phyloP scores from a whole-genome alignment of 495 filamentous ascomycete species.

The Cryomyces minteri region DNA sequence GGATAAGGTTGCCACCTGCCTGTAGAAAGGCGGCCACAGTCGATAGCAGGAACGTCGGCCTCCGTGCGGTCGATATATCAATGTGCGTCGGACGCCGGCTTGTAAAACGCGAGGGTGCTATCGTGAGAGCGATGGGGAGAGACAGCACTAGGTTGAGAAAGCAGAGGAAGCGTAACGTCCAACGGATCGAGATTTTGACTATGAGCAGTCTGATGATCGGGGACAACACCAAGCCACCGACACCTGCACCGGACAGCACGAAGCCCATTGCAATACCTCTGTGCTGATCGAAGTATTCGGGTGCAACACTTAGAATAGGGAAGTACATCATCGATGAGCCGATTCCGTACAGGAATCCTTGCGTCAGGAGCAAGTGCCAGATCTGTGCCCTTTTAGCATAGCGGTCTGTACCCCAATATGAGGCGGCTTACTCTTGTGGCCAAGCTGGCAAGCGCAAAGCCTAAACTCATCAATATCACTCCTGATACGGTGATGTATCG shows the following conservation, averaged over 20 bases:
- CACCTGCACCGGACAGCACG: conserved; percentile 18
- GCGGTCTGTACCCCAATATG: too few relatives aligned
- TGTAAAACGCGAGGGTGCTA: conserved; percentile 7
- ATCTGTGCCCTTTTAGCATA: conserved; percentile 2
- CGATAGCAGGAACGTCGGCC: conserved; percentile 19
- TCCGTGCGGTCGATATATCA: conserved; percentile 16
- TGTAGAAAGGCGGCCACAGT: conserved; percentile 19
- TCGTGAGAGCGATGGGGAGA: background rate
- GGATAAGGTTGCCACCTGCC: conserved; percentile 23
- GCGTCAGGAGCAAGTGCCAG: conserved; percentile 25
- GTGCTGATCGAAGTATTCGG: conserved; percentile 15
- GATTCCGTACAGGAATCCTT: conserved; percentile 21
- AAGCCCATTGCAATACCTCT: conserved; percentile 25
- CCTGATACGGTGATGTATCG: too few relatives aligned
- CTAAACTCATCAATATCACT: too few relatives aligned
- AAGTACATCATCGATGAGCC: conserved; percentile 24
- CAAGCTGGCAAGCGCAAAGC: too few relatives aligned
- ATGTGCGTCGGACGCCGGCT: conserved; percentile 15
- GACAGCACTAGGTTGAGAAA: conserved; percentile 14
- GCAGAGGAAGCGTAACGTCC: conserved; percentile 22
- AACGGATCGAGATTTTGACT: conserved; percentile 20
- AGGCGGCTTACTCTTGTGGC: too few relatives aligned
- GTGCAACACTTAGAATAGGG: conserved; percentile 20
- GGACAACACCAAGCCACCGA: conserved; percentile 22
- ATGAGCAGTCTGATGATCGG: conserved; percentile 16